Evolutionary conservation across 192 early-diverging fungal species (phyloP), one percentile per base, ranked within the genome.

Genomic region (Cladochytrium replicatum): DNA sequence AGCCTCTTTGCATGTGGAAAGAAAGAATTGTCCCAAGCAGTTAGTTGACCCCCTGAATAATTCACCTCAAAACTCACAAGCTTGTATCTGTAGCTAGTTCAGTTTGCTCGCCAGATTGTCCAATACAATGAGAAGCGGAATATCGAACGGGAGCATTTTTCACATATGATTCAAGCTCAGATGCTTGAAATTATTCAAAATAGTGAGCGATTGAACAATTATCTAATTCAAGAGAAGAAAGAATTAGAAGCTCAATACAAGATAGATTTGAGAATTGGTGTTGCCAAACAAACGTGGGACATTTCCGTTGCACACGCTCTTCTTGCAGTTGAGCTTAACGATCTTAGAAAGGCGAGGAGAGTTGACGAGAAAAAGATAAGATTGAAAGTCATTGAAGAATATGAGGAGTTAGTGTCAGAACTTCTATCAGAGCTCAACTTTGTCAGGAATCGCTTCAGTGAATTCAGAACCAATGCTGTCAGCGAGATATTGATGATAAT

Each of bases 401-500:
- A 77, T 37, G 71, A 77, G 46, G 68, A 69, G 32, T 46, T 77
- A 17, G 70, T 77, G 3, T 50, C 56, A n/a, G 71, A 77, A 47
- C 63, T 77, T 15, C 68, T 74, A 17, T 44, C 54, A 30, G 75
- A 77, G 42, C 70, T 75, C 56, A 54, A 67, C 37, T 60, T 77
- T 3, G 48, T 74, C 4, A 28, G 66, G 3, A 64, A 67, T 43
- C 52, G 75, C 13, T 77, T 77, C 58, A 58, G 54, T 24, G 75
- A 77, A 44, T 74, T 67, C 40, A 47, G 68, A 29, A 64, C 68
- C 8, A 69, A 63, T 55, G 69, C 66, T 19, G 58, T 74, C 23
- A 62, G 71, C 21, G 71, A 77, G 30, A 64, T 77, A 22, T 53
- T 74, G 56, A 59, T 46, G 11, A 73, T 77, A 27, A 74, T 77